Conservation (phyloP, 805 yeast genomes). For the Kurtzmaniella cleridarum region DNA sequence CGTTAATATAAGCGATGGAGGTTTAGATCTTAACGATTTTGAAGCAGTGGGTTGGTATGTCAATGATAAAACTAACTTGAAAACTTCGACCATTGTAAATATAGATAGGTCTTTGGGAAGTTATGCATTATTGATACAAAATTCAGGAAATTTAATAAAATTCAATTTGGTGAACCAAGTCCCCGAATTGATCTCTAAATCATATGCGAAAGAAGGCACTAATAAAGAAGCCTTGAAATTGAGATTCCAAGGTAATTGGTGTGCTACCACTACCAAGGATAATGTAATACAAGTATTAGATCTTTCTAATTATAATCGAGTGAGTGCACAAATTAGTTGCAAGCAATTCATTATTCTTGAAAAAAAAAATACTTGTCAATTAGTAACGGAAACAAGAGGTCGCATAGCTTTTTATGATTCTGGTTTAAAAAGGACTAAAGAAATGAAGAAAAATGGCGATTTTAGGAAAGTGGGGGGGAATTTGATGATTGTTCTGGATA, state of each 20-base stretch:
- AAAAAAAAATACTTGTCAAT: not conserved
- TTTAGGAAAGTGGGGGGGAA: constrained; percentile 3
- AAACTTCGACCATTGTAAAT: too few relatives aligned
- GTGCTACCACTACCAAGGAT: too few relatives aligned
- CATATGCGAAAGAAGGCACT: too few relatives aligned
- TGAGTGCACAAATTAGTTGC: constrained; percentile 3
- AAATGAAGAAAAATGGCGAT: not conserved
- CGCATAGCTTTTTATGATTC: too few relatives aligned
- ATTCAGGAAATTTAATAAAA: too few relatives aligned
- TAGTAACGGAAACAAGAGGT: too few relatives aligned
- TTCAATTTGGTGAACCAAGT: too few relatives aligned
- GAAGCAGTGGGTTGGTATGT: constrained; percentile 5
- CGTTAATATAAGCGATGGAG: constrained; percentile 4
- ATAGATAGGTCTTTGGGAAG: too few relatives aligned
- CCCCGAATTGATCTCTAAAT: too few relatives aligned
- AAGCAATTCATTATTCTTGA: constrained; percentile 2
- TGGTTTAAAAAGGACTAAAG: not conserved
- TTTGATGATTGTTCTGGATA: constrained; percentile 1
- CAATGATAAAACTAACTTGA: not conserved
- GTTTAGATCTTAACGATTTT: not conserved
- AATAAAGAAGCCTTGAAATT: too few relatives aligned
- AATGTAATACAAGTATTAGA: not conserved
- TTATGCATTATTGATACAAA: too few relatives aligned
- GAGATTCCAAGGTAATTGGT: too few relatives aligned
- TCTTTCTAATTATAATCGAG: not conserved